These are phyloP conservation scores for Blastocystis sp. DNA, from an alignment of 352 stramenopile genomes.

Conservation along the genomic window DNA sequence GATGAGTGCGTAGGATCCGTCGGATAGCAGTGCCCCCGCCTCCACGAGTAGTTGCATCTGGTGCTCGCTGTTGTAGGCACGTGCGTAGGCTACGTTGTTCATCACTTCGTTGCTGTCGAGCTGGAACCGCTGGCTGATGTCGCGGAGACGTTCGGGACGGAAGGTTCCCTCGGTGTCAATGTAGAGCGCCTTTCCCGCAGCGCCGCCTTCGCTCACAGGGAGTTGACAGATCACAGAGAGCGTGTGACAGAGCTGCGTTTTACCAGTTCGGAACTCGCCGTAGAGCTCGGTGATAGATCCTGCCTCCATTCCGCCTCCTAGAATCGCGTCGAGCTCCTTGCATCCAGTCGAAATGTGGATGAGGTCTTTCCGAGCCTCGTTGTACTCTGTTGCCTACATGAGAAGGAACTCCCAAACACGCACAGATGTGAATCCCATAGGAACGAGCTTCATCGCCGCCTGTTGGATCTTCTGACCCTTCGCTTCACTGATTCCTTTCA, in stretches of 20 bases:
- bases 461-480: conserved; percentile 97
- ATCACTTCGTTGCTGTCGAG: conserved; percentile 86
- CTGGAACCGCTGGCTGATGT: conserved; percentile 91
- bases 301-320: conserved; percentile 90
- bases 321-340: conserved; percentile 74
- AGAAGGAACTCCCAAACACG: neutral
- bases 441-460: conserved; percentile 85
- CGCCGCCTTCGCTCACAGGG: conserved; percentile 85
- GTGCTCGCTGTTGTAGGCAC: conserved; percentile 97
- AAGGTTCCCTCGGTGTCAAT: conserved; percentile 99
- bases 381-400: conserved; percentile 70
- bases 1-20: conserved; percentile 73
- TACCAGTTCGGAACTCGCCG: conserved; percentile 94
- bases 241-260: conserved; percentile 98
- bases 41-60: conserved; percentile 70
- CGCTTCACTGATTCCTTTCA: conserved; percentile 97
- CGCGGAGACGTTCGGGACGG: conserved; percentile 82
- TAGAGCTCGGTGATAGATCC: conserved; percentile 94
- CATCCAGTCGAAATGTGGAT: conserved; percentile 84
- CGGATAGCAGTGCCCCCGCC: conserved; percentile 59
- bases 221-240: conserved; percentile 97
- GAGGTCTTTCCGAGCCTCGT: conserved; percentile 76
- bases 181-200: conserved; percentile 74
- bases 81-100: conserved; percentile 94
- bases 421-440: conserved; percentile 93